Conservation (phyloP, 2,329 filamentous ascomycete genomes). For the Emergomyces africanus region DNA sequence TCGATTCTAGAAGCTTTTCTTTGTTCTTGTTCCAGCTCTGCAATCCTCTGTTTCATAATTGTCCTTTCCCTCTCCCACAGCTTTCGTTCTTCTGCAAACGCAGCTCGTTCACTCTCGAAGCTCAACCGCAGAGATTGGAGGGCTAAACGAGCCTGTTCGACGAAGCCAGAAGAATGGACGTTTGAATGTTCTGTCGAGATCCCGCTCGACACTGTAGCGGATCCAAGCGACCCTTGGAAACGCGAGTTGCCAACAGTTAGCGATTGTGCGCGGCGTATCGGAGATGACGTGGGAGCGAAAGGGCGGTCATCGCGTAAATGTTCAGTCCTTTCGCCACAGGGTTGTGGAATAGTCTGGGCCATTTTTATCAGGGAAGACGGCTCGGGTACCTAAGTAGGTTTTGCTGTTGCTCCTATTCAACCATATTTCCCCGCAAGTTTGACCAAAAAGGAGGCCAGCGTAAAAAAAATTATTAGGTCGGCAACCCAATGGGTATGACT, state of each 20-base stretch:
- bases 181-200: conserved; percentile 10
- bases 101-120: conserved; percentile 28
- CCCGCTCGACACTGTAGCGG: conserved; percentile 9
- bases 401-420: background rate
- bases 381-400: background rate
- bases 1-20: background rate
- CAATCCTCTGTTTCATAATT: conserved; percentile 30
- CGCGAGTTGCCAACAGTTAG: conserved; percentile 25
- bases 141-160: conserved; percentile 30
- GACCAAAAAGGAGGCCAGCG: background rate
- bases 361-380: background rate
- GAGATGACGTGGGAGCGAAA: conserved; percentile 27
- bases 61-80: conserved; percentile 33
- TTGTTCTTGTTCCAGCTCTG: conserved; percentile 23
- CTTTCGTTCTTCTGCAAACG: conserved; percentile 31
- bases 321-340: background rate
- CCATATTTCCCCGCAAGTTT: background rate
- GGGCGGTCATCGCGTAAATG: conserved; percentile 28
- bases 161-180: conserved; percentile 23
- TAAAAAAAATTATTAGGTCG: background rate
- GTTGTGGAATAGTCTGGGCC: background rate
- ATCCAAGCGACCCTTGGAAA: conserved; percentile 14
- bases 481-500: background rate
- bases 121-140: conserved; percentile 25
- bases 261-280: conserved; percentile 26